Percentiles rank a stretch among this genome's conserved stretches.
Evolutionary conservation across 2,329 filamentous ascomycete genomes (phyloP).

Genomic region (Pyricularia pennisetigena): DNA sequence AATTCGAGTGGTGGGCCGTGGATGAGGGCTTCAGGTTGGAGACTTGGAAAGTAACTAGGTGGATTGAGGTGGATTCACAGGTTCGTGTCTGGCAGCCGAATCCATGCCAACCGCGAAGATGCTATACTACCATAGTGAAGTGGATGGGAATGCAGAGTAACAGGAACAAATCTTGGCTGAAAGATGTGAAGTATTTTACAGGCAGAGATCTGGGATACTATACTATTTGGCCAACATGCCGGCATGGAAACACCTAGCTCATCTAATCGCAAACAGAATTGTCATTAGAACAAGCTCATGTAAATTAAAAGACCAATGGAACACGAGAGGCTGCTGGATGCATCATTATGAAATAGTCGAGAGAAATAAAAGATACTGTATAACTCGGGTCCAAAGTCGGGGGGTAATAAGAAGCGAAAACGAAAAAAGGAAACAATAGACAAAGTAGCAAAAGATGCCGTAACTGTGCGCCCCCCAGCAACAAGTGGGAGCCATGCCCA

Average conservation of each 20-base stretch:
- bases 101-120: neutral
- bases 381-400: conserved; percentile 1
- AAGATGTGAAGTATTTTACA: neutral
- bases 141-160: neutral
- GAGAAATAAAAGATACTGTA: conserved; percentile 1
- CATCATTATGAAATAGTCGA: conserved; percentile 4
- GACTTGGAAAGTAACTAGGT: neutral
- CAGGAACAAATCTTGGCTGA: neutral
- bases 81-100: neutral
- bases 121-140: neutral
- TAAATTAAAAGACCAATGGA: neutral
- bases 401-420: conserved; percentile 3
- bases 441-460: neutral
- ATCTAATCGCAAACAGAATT: neutral
- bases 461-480: neutral
- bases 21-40: neutral
- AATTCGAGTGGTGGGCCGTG: neutral
- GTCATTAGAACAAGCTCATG: neutral
- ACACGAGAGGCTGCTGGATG: neutral
- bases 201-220: neutral
- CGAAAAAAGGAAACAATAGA: neutral
- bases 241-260: neutral
- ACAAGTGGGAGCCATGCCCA: neutral
- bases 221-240: neutral
- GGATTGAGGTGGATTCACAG: neutral